These are phyloP conservation scores for Tolypocladium inflatum DNA, from an alignment of 2,329 filamentous ascomycete species.

Conservation along the genomic window DNA sequence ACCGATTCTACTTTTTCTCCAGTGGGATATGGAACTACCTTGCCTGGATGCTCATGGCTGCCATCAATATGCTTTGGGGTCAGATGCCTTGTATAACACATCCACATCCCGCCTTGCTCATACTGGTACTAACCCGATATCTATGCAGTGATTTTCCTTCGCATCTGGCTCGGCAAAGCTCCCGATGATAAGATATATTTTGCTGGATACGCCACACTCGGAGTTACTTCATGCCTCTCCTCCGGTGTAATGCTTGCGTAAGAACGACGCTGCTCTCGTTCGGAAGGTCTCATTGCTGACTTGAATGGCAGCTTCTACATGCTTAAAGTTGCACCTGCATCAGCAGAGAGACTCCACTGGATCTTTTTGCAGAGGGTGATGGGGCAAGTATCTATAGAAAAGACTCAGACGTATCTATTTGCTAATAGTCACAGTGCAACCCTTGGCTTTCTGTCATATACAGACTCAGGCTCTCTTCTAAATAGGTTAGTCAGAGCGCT, in stretches of 20 bases:
- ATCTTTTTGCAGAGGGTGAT: constrained; percentile 1
- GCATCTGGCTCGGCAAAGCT: constrained; percentile 1
- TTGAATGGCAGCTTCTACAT: constrained; percentile 1
- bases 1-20: constrained; percentile 4
- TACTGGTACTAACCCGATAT: not conserved
- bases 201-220: constrained; percentile 1
- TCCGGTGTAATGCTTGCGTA: not conserved
- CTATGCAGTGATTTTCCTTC: constrained; percentile 1
- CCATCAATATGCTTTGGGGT: not conserved
- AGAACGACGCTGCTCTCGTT: not conserved
- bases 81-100: not conserved
- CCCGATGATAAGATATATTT: constrained; percentile 1
- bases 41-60: constrained; percentile 2
- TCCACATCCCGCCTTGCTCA: not conserved
- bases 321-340: not conserved
- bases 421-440: not conserved
- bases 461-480: not conserved
- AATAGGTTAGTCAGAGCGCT: not conserved
- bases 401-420: not conserved
- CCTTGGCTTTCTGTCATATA: constrained; percentile 2
- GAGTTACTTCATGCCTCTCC: not conserved
- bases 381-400: not conserved
- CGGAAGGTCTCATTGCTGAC: not conserved
- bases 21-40: not conserved
- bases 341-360: constrained; percentile 1